phyloP scores from a whole-genome alignment of 176 grass and related monocot genomes.

The Carex cristatella region DNA sequence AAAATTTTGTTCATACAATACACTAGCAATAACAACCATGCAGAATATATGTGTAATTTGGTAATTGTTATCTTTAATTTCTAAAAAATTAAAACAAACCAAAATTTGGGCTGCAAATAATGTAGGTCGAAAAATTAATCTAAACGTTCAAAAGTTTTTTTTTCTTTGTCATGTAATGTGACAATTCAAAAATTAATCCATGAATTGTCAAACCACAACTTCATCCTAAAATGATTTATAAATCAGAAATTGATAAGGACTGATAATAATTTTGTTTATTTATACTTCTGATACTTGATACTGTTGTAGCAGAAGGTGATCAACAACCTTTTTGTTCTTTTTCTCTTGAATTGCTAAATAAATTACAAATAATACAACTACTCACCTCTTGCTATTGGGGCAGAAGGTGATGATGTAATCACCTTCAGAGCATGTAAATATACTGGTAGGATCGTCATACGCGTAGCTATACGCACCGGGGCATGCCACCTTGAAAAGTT shows the following conservation, averaged over 20 bases:
- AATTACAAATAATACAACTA: conserved; percentile 1
- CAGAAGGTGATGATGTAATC: conserved; percentile 78
- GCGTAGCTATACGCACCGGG: conserved; percentile 81
- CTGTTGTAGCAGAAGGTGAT: background rate
- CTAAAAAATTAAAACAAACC: background rate
- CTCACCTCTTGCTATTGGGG: conserved; percentile 46
- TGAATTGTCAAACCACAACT: background rate
- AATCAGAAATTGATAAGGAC: background rate
- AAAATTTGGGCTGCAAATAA: background rate
- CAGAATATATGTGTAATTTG: background rate
- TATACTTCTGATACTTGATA: background rate
- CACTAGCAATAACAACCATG: background rate
- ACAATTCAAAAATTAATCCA: background rate
- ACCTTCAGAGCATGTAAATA: conserved; percentile 49
- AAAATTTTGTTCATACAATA: too few species aligned
- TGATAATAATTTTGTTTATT: background rate
- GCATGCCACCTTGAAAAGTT: conserved; percentile 66
- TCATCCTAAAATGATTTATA: background rate
- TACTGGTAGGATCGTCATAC: conserved; percentile 76
- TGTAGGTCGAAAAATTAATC: background rate
- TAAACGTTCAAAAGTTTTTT: background rate
- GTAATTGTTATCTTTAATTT: background rate
- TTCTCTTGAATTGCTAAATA: background rate
- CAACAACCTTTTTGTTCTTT: background rate
- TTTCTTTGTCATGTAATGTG: background rate